These are phyloP conservation scores for Leccinum imitatum DNA, from an alignment of 768 basidiomycete species.

Conservation along the genomic window DNA sequence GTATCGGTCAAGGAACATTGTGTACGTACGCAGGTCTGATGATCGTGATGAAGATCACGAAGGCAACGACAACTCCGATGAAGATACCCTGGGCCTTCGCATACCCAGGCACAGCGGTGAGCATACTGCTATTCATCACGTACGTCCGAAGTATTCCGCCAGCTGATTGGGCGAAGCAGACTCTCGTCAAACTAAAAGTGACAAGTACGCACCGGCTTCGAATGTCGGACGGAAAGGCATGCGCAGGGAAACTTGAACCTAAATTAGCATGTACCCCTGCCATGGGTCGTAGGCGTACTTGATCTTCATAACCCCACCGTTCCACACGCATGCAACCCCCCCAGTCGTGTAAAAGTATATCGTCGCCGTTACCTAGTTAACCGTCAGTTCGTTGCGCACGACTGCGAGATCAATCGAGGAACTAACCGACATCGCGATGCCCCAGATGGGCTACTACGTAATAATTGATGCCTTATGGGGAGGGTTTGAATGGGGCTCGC, in stretches of 20 bases:
- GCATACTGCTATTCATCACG: too few species aligned
- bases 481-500: slow-evolving; percentile 72
- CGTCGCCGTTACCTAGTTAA: slow-evolving; percentile 74
- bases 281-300: slow-evolving; percentile 42
- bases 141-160: too few species aligned
- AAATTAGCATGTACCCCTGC: not conserved
- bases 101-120: too few species aligned
- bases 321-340: slow-evolving; percentile 84
- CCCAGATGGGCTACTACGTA: slow-evolving; percentile 57
- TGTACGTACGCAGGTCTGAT: too few species aligned
- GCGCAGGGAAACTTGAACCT: slow-evolving; percentile 63
- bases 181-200: too few species aligned
- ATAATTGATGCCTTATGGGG: slow-evolving; percentile 84
- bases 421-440: slow-evolving; percentile 73
- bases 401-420: not conserved
- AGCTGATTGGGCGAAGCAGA: too few species aligned
- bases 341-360: slow-evolving; percentile 73
- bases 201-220: too few species aligned
- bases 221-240: slow-evolving; percentile 75
- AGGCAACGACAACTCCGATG: too few species aligned
- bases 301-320: slow-evolving; percentile 73
- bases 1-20: too few species aligned
- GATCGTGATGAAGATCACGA: too few species aligned
- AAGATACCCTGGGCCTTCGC: too few species aligned
- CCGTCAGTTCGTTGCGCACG: not conserved